Percentiles rank a stretch among this genome's conserved stretches.
Conservation (phyloP, 1,284 basidiomycete species). For the Trichosporon inkin region DNA sequence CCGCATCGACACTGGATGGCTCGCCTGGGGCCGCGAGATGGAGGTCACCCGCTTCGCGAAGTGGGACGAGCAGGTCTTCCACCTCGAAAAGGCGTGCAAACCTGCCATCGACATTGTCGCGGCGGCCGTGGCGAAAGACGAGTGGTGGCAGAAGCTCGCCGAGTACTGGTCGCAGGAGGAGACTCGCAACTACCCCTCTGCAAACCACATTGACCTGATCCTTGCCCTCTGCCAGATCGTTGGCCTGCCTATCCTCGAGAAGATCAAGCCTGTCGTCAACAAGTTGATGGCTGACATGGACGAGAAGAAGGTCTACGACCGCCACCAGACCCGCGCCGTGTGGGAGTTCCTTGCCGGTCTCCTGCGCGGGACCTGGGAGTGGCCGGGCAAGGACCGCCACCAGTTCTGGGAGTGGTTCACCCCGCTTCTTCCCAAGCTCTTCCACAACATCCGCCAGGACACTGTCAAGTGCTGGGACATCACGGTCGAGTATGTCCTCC, state of each 20-base stretch:
- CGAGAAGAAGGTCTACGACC: conserved; percentile 56
- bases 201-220: conserved; percentile 53
- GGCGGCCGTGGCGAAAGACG: conserved; percentile 54
- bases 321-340: conserved; percentile 86
- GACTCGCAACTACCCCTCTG: conserved; percentile 46
- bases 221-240: conserved; percentile 54
- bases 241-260: conserved; percentile 33
- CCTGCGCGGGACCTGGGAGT: conserved; percentile 81
- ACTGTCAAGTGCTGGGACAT: conserved; percentile 57
- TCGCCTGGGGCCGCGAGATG: conserved; percentile 71
- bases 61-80: conserved; percentile 56
- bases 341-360: conserved; percentile 80
- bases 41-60: conserved; percentile 62
- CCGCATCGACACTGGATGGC: conserved; percentile 77
- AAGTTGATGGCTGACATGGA: conserved; percentile 43
- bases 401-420: conserved; percentile 77
- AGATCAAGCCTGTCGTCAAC: conserved; percentile 40
- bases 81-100: conserved; percentile 64
- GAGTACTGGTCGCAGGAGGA: conserved; percentile 49
- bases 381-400: conserved; percentile 62
- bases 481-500: conserved; percentile 59
- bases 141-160: conserved; percentile 58
- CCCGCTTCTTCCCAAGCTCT: conserved; percentile 65
- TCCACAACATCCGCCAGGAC: conserved; percentile 76
- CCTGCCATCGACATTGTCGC: conserved; percentile 61